Conservation (phyloP, 306 rosid species). For the Chamaecrista fasciculata region DNA sequence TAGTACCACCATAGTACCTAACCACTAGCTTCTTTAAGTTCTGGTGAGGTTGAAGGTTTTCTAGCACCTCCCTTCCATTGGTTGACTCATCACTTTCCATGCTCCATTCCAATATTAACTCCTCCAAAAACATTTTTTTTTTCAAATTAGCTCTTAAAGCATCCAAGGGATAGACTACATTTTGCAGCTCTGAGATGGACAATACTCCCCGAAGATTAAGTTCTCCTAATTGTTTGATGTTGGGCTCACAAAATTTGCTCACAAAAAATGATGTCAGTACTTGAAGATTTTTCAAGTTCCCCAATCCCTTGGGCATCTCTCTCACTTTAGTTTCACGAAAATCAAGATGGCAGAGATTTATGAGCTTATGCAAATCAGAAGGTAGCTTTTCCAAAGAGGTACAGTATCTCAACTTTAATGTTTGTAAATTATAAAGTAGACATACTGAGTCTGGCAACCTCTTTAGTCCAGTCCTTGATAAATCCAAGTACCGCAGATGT, state of each 20-base stretch:
- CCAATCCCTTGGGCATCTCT: background rate
- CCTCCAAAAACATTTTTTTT: background rate
- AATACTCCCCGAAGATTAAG: background rate
- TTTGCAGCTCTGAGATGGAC: conserved; percentile 6
- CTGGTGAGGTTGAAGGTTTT: background rate
- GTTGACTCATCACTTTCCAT: background rate
- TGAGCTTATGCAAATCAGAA: background rate
- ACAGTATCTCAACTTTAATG: background rate
- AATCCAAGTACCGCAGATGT: conserved; percentile 30
- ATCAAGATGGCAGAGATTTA: background rate
- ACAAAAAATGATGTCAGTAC: background rate
- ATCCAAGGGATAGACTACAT: background rate
- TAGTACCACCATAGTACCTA: background rate
- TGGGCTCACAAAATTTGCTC: background rate
- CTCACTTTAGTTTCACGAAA: background rate
- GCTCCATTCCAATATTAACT: conserved; percentile 8
- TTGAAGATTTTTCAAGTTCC: background rate
- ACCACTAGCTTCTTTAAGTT: background rate
- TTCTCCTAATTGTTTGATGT: background rate
- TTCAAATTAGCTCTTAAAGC: background rate
- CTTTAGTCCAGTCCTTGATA: background rate
- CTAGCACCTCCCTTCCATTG: background rate
- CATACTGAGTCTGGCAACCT: conserved; percentile 19
- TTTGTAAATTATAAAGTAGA: conserved; percentile 29
- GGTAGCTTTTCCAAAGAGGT: background rate